Conservation (phyloP, 2,329 filamentous ascomycete genomes). For the Aspergillus carbonarius region DNA sequence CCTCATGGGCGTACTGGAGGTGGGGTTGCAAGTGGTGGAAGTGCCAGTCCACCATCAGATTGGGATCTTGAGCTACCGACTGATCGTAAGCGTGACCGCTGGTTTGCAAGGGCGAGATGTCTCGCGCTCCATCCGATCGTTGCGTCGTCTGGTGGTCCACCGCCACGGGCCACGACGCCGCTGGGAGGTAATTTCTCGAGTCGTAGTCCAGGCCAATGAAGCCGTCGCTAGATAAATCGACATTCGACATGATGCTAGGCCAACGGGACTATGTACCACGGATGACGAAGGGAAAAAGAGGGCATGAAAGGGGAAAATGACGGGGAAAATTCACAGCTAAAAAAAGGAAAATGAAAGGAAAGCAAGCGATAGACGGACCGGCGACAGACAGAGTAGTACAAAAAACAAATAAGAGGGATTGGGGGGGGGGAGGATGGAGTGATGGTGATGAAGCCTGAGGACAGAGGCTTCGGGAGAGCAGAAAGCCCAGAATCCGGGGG, state of each 20-base stretch:
- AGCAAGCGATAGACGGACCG: constrained; percentile 9
- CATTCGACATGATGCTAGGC: constrained; percentile 41
- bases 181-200: constrained; percentile 46
- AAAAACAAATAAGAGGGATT: constrained; percentile 18
- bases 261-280: constrained; percentile 17
- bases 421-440: not conserved
- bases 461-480: constrained; percentile 29
- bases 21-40: constrained; percentile 44
- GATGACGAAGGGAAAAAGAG: constrained; percentile 17
- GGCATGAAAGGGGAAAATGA: constrained; percentile 4
- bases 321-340: constrained; percentile 10
- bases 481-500: constrained; percentile 32
- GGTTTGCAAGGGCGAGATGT: constrained; percentile 46
- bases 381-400: constrained; percentile 18
- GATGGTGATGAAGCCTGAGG: constrained; percentile 23
- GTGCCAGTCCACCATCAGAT: constrained; percentile 48
- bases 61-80: constrained; percentile 44
- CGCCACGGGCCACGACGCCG: constrained; percentile 44
- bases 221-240: constrained; percentile 46
- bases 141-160: constrained; percentile 43
- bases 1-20: constrained; percentile 48
- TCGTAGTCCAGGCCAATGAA: constrained; percentile 50
- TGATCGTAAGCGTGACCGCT: constrained; percentile 45
- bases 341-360: constrained; percentile 11
- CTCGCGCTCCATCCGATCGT: constrained; percentile 38